phyloP scores from a whole-genome alignment of 371 early-diverging fungal genomes.

The Haplosporangium sp. region DNA sequence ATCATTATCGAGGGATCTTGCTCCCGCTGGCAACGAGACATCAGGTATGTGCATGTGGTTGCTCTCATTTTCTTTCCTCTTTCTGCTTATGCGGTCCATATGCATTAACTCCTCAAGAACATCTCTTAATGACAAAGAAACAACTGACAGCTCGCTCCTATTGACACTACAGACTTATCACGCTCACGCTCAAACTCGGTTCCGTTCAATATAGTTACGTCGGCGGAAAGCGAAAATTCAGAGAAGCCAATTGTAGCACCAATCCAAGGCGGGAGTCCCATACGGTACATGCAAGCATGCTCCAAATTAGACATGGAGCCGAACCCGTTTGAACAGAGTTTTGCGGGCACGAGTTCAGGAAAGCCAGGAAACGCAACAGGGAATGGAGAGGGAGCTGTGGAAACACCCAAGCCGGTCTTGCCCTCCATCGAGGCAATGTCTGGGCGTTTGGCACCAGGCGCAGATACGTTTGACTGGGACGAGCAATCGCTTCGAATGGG shows the following conservation, averaged over 20 bases:
- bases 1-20: slow-evolving; percentile 30
- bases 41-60: slow-evolving; percentile 6
- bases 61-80: not conserved
- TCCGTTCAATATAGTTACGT: slow-evolving; percentile 32
- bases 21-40: slow-evolving; percentile 27
- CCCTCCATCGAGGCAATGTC: slow-evolving; percentile 54
- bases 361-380: slow-evolving; percentile 29
- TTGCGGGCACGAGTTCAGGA: slow-evolving; percentile 59
- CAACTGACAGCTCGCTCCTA: too few species aligned
- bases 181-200: slow-evolving; percentile 39
- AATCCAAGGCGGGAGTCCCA: slow-evolving; percentile 26
- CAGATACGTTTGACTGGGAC: slow-evolving; percentile 70
- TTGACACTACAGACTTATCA: slow-evolving; percentile 18
- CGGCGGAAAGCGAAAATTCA: slow-evolving; percentile 31
- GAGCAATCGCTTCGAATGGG: slow-evolving; percentile 74
- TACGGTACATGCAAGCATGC: slow-evolving; percentile 23
- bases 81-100: slow-evolving; percentile 3
- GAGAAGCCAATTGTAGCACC: slow-evolving; percentile 28
- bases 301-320: slow-evolving; percentile 83
- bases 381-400: slow-evolving; percentile 7
- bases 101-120: not conserved
- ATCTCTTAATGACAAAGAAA: too few species aligned
- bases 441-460: slow-evolving; percentile 54
- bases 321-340: slow-evolving; percentile 90
- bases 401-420: slow-evolving; percentile 51